Percentiles rank a stretch among this genome's conserved stretches.
These are phyloP conservation scores for Podospora bellae-mahoneyi DNA, from an alignment of 495 filamentous ascomycete species.

Conservation along the genomic window DNA sequence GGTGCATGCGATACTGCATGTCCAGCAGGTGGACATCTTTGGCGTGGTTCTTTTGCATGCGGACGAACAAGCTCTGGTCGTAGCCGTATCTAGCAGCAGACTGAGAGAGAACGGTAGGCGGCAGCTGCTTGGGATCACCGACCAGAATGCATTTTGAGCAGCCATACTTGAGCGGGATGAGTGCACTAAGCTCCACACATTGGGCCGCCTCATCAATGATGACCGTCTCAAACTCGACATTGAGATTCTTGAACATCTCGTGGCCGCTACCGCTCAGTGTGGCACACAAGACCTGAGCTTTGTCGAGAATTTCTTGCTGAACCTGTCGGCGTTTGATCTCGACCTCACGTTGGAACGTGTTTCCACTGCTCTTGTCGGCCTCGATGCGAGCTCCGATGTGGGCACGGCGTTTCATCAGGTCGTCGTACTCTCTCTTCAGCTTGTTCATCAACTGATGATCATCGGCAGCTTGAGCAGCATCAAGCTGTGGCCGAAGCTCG, in stretches of 20 bases:
- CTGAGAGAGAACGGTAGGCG: conserved; percentile 90
- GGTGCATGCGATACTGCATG: conserved; percentile 98
- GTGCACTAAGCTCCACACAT: conserved; percentile 92
- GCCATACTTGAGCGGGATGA: conserved; percentile 96
- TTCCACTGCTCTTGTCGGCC: conserved; percentile 75
- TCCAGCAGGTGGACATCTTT: conserved; percentile 91
- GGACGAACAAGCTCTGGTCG: conserved; percentile 95
- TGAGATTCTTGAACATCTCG: conserved; percentile 93
- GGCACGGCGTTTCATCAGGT: conserved; percentile 67
- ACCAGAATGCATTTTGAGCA: conserved; percentile 96
- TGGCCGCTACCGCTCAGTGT: conserved; percentile 94
- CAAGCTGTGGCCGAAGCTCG: conserved; percentile 62
- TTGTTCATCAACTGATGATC: conserved; percentile 54
- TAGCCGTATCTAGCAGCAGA: conserved; percentile 91
- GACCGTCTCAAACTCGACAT: conserved; percentile 96
- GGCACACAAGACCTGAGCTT: conserved; percentile 88
- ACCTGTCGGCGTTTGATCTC: conserved; percentile 79
- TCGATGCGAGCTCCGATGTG: conserved; percentile 78
- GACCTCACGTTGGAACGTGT: conserved; percentile 68
- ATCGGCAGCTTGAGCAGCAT: conserved; percentile 63
- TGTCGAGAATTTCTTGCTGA: conserved; percentile 87
- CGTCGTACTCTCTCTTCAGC: conserved; percentile 73
- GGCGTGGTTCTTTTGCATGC: conserved; percentile 91
- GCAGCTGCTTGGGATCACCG: conserved; percentile 94
- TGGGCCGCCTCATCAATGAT: conserved; percentile 98